Conservation (phyloP, 495 filamentous ascomycete genomes). For the Aspergillus asperescens region DNA sequence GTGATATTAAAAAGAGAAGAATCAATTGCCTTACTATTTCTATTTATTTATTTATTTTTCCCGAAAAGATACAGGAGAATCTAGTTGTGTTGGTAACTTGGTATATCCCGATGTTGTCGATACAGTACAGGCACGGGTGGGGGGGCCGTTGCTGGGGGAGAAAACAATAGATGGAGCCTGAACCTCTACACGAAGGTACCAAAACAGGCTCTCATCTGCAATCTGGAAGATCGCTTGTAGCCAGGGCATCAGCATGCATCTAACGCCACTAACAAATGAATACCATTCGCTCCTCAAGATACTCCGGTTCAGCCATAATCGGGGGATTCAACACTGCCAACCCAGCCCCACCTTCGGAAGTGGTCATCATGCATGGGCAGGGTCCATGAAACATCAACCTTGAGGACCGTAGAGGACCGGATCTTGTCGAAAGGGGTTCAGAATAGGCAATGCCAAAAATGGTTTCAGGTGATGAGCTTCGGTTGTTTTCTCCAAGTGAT, state of each 20-base stretch:
- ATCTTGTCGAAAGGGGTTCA: too few species aligned
- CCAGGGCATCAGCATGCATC: not conserved
- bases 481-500: too few species aligned
- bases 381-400: too few species aligned
- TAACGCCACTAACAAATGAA: not conserved
- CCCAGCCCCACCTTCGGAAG: constrained; percentile 1
- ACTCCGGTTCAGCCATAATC: not conserved
- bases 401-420: too few species aligned
- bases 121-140: too few species aligned
- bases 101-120: too few species aligned
- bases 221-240: not conserved
- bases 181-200: not conserved
- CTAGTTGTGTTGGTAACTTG: too few species aligned
- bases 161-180: not conserved
- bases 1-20: not conserved
- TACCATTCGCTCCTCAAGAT: not conserved
- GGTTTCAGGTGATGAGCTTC: too few species aligned
- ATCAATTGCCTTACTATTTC: too few species aligned
- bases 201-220: not conserved
- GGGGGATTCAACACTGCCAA: not conserved
- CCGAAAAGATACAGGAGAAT: too few species aligned
- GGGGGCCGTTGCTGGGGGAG: not conserved
- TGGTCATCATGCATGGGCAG: too few species aligned
- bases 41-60: not conserved
- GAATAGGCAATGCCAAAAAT: too few species aligned